Percentiles rank a stretch among this genome's conserved stretches.
Evolutionary conservation across 2,329 filamentous ascomycete genomes (phyloP).

Genomic region (Penicillium sp.): DNA sequence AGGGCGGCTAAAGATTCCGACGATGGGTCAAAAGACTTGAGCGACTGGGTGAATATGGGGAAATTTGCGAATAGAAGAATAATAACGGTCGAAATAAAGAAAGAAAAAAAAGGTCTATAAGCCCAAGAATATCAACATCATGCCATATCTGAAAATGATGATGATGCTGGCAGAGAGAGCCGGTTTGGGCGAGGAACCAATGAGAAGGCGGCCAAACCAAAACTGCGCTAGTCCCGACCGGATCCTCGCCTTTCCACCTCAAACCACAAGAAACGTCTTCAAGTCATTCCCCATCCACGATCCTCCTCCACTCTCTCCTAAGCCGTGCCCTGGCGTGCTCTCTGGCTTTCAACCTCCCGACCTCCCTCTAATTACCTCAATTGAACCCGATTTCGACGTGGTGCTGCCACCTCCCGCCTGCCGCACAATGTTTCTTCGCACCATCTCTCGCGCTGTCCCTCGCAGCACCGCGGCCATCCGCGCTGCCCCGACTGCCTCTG

Average conservation of each 20-base stretch:
- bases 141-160: slow-evolving; percentile 19
- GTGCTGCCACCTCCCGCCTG: slow-evolving; percentile 27
- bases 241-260: slow-evolving; percentile 42
- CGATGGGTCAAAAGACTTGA: not conserved
- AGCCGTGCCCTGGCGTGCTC: slow-evolving; percentile 27
- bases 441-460: slow-evolving; percentile 45
- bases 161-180: slow-evolving; percentile 17
- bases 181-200: slow-evolving; percentile 30
- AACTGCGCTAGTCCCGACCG: slow-evolving; percentile 34
- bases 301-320: slow-evolving; percentile 32
- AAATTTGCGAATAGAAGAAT: not conserved
- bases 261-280: slow-evolving; percentile 39
- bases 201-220: slow-evolving; percentile 33
- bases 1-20: slow-evolving; percentile 5
- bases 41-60: not conserved
- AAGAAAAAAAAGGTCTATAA: not conserved
- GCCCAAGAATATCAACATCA: not conserved
- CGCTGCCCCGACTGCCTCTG: slow-evolving; percentile 38
- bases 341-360: slow-evolving; percentile 20
- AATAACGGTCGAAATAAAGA: no score
- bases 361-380: slow-evolving; percentile 22
- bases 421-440: slow-evolving; percentile 48
- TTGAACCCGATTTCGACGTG: slow-evolving; percentile 31
- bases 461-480: slow-evolving; percentile 43
- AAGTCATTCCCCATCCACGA: slow-evolving; percentile 32